Base-by-base conservation (phyloP, 2,329 filamentous ascomycete species). In the Phialemoniopsis sp. region DNA sequence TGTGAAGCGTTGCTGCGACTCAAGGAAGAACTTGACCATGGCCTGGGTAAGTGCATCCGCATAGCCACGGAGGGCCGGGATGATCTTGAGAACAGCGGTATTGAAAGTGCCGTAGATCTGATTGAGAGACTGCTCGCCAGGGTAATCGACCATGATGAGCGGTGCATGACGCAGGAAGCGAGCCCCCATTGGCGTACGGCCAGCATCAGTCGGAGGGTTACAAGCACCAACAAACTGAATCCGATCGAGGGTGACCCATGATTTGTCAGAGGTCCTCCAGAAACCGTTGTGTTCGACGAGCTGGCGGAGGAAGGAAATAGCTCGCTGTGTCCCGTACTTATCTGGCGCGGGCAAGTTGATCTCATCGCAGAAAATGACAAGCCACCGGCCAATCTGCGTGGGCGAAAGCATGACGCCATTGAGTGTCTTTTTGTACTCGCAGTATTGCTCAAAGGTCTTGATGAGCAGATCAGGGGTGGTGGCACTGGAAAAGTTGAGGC, bases 91-190 rank as follows among this genome's bases (percentile, higher is more conserved):
- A 32, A 98, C 82, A 9, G 94, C 93, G 40, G 79, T 86, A 60
- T 95, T 98, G 77, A 98, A 98, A 1, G 94, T 97, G 51, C 94
- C 93, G 58, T 99, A 99, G 50, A 99, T 99, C 60, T 99, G 93
- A 50, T 84, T 85, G 29, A 99, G 78, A 4, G 94, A 98, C 32
- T 89, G 73, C 67, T 98, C 89, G 54, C 94, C 93, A 44, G 93
- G 93, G 57, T 99, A 99, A 58, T 98, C 93, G 32, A 99, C 94
- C 94, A 99, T 98, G 64, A 99, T 87, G 39, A 99, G 79, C n/a
- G 93, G 93, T 13, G 93, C 89, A 62, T 99, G 94, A 43, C 94
- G 82, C 49, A 99, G 75, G 78, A 98, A 99, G 52, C 93, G 79
- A 36, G 89, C 82, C 32, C 89, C 93, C 71, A 99, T 83, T 0